Percentiles rank a stretch among this genome's conserved stretches.
phyloP scores from a whole-genome alignment of 148 eudicot genomes.

The Rhododendron griersonianum region DNA sequence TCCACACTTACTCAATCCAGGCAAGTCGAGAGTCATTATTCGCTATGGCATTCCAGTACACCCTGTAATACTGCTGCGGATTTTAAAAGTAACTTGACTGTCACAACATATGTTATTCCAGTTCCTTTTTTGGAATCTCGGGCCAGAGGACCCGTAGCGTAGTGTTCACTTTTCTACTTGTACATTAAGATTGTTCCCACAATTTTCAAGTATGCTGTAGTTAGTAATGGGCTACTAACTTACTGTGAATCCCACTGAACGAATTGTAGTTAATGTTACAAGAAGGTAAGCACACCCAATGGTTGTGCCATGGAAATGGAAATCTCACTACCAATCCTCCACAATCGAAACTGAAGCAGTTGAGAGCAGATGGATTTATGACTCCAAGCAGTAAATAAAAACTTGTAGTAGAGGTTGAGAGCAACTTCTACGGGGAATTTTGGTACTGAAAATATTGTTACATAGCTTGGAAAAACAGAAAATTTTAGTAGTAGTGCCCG shows the following conservation, averaged over 20 bases:
- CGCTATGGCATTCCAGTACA: background rate
- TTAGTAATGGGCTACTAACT: background rate
- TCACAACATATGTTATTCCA: background rate
- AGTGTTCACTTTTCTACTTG: background rate
- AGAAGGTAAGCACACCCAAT: background rate
- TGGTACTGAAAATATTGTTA: background rate
- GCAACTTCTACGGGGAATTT: background rate
- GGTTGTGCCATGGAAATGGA: background rate
- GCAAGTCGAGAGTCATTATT: conserved; percentile 32
- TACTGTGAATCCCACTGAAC: background rate
- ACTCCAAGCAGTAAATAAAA: background rate
- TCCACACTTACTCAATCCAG: conserved; percentile 93
- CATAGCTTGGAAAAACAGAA: background rate
- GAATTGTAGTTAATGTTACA: background rate
- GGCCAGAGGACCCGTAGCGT: background rate
- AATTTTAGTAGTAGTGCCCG: background rate
- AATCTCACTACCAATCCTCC: background rate
- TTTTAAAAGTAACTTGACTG: background rate
- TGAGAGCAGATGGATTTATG: background rate
- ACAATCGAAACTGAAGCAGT: background rate
- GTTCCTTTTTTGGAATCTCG: background rate
- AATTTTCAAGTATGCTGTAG: background rate
- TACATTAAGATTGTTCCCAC: background rate
- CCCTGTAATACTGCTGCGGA: background rate
- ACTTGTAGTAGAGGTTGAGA: background rate